Base-by-base conservation (phyloP, 73 alveolate genomes). In the Stentor coeruleus region DNA sequence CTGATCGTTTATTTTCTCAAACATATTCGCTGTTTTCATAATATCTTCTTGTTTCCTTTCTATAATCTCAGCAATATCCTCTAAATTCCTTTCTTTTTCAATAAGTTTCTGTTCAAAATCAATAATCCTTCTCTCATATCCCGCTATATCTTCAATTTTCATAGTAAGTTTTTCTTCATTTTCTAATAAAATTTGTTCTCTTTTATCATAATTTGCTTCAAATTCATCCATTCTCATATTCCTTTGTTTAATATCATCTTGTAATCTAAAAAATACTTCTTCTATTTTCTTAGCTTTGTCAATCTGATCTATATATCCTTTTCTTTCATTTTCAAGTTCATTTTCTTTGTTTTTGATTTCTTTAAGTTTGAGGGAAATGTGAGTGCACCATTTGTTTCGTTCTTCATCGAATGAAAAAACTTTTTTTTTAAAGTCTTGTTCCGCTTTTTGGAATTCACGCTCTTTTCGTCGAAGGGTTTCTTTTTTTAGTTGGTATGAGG, bases 11-110 rank as follows among this genome's bases (percentile, higher is more conserved):
- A 66, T 66, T 66, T 66, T 20, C 37, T 28, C 1, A 66, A 66
- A 66, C 79, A 66, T 66, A 28, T 66, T 40, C n/a, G 79, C n/a
- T 0, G 79, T 66, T 66, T 66, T 66, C 33, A 11, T 40, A 2
- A 66, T 66, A 66, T 66, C 79, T 28, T 20, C 1, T 31, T 31
- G n/a, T 66, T 33, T 66, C 14, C 33, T 31, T 66, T 66, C 79
- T 28, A 66, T 66, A 20, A 20, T 31, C 33, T 66, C 79, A 14
- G n/a, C 79, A 20, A 66, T 26, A 20, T 66, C 39, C 33, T 20
- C 0, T 33, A 20, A 66, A 40, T 2, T 66, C 79, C 40, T 20
- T 20, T 66, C 33, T 66, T 37, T 66, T 66, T 66, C 14, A 20
- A 14, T 66, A 20, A 66, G 37, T 33, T 33, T 33, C 39, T 31